Evolutionary conservation across 768 basidiomycete species (phyloP).

Genomic region (Cantharellus anzutake): DNA sequence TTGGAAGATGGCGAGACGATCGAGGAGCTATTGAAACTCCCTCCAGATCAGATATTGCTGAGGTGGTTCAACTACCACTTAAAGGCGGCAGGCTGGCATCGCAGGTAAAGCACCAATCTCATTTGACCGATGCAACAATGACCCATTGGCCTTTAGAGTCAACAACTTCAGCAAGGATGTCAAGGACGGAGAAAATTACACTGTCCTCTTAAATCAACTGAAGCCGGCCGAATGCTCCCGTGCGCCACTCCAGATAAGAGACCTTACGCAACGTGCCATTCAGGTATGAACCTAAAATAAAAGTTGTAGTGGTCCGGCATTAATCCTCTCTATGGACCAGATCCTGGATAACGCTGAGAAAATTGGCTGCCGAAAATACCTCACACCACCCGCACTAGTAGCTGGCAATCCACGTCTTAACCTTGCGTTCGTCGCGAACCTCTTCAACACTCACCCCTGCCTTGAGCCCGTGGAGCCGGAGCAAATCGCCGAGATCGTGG

Average conservation of each 20-base stretch:
- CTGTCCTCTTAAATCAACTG: slow-evolving; percentile 84
- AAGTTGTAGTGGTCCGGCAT: neutral
- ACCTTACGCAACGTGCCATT: slow-evolving; percentile 72
- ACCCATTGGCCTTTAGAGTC: slow-evolving; percentile 33
- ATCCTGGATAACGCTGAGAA: slow-evolving; percentile 85
- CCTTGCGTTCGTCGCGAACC: slow-evolving; percentile 93
- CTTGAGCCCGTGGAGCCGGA: slow-evolving; percentile 87
- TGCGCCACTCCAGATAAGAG: slow-evolving; percentile 73
- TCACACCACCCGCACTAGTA: slow-evolving; percentile 79
- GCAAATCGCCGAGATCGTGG: slow-evolving; percentile 74
- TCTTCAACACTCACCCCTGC: slow-evolving; percentile 96
- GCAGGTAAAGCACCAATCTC: slow-evolving; percentile 31
- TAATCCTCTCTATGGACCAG: slow-evolving; percentile 7
- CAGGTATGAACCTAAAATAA: slow-evolving; percentile 23
- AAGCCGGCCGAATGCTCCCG: slow-evolving; percentile 85
- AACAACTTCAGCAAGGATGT: slow-evolving; percentile 97
- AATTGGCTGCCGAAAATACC: slow-evolving; percentile 91
- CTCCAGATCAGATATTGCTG: slow-evolving; percentile 93
- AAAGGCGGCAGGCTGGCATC: slow-evolving; percentile 82
- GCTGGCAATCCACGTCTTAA: slow-evolving; percentile 94
- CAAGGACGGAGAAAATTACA: slow-evolving; percentile 95
- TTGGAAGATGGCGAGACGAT: slow-evolving; percentile 96
- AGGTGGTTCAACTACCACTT: slow-evolving; percentile 99
- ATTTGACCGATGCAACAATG: neutral
- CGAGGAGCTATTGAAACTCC: slow-evolving; percentile 82